phyloP scores from a whole-genome alignment of 805 yeast species.

The Yamadazyma kitorensis region DNA sequence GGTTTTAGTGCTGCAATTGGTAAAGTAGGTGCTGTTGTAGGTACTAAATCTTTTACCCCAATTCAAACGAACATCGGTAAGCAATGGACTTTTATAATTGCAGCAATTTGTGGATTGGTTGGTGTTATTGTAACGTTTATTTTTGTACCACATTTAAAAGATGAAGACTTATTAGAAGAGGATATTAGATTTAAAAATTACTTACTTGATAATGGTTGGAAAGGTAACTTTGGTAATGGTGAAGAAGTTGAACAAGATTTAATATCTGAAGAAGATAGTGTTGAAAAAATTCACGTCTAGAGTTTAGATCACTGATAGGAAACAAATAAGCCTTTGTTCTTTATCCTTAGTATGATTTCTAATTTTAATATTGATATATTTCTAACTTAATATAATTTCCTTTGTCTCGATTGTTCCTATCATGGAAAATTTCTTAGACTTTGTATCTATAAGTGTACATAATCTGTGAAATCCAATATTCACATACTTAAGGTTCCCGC shows the following conservation, averaged over 20 bases:
- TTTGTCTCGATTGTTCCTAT: no score
- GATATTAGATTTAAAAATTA: slow-evolving; percentile 62
- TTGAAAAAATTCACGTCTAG: slow-evolving; percentile 1
- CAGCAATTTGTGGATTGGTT: slow-evolving; percentile 66
- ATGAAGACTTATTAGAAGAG: slow-evolving; percentile 65
- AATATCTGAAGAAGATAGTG: slow-evolving; percentile 9
- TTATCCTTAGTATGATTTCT: no score
- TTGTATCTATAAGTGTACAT: no score
- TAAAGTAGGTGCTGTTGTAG: slow-evolving; percentile 83
- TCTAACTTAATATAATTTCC: no score
- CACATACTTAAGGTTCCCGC: no score
- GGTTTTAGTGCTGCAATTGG: slow-evolving; percentile 80
- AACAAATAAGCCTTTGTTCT: no score
- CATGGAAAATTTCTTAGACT: no score
- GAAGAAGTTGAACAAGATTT: slow-evolving; percentile 20
- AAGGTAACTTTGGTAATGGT: slow-evolving; percentile 41
- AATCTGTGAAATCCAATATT: no score
- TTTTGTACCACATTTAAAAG: slow-evolving; percentile 66
- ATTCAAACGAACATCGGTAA: slow-evolving; percentile 63
- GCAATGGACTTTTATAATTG: slow-evolving; percentile 75
- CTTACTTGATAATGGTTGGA: slow-evolving; percentile 59
- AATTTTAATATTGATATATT: no score
- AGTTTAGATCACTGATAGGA: no score
- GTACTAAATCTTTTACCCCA: slow-evolving; percentile 69
- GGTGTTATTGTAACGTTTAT: slow-evolving; percentile 61